phyloP scores from a whole-genome alignment of 768 basidiomycete genomes.

The Lenzites betulinus region DNA sequence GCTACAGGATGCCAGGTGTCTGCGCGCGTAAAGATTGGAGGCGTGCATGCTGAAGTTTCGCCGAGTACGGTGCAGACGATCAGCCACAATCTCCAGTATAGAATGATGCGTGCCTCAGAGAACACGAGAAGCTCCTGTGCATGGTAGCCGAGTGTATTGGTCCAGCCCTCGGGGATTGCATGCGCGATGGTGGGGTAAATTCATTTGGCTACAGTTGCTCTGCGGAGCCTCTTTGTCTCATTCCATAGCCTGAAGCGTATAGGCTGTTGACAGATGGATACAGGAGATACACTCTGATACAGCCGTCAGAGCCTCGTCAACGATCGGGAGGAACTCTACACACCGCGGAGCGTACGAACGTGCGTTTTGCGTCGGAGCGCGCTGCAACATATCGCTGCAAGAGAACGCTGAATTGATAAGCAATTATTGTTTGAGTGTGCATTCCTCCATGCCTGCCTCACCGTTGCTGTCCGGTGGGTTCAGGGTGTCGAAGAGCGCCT shows the following conservation, averaged over 20 bases:
- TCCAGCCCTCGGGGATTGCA: neutral
- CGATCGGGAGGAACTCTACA: neutral
- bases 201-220: slow-evolving; percentile 12
- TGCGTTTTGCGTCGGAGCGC: slow-evolving; percentile 6
- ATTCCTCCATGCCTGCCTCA: slow-evolving; percentile 1
- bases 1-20: neutral
- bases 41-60: slow-evolving; percentile 7
- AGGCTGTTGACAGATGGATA: slow-evolving; percentile 10
- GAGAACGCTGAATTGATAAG: neutral
- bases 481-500: slow-evolving; percentile 17
- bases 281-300: neutral
- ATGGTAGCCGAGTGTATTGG: slow-evolving; percentile 10
- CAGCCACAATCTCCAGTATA: slow-evolving; percentile 8
- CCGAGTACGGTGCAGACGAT: slow-evolving; percentile 18
- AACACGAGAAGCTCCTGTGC: slow-evolving; percentile 3
- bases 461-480: slow-evolving; percentile 12
- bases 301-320: neutral
- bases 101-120: slow-evolving; percentile 8
- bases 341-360: neutral
- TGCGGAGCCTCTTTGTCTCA: slow-evolving; percentile 4
- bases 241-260: slow-evolving; percentile 21
- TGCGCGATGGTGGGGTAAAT: neutral
- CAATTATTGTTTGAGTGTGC: neutral
- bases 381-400: neutral
- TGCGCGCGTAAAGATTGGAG: slow-evolving; percentile 12